Evolutionary conservation across 345 rosid species (phyloP).

Genomic region (Gossypium stocksii): DNA sequence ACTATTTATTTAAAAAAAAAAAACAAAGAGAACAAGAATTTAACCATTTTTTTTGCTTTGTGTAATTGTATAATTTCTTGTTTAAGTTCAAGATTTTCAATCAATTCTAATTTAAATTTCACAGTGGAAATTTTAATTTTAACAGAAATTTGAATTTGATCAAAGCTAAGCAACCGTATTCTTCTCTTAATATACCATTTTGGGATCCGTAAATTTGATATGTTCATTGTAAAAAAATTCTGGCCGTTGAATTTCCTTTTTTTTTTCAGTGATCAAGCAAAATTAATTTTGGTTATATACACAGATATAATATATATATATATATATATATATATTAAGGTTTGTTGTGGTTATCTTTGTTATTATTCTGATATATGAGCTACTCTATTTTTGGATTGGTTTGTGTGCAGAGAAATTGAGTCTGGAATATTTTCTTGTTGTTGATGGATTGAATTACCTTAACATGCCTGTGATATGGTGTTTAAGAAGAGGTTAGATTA

Average conservation of each 20-base stretch:
- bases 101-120: background rate
- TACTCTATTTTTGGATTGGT: conserved; percentile 18
- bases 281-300: background rate
- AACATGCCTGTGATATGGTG: conserved; percentile 58
- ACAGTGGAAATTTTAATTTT: background rate
- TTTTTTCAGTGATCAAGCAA: background rate
- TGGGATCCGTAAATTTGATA: conserved; percentile 20
- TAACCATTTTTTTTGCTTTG: background rate
- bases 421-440: too few relatives aligned
- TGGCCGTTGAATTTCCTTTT: background rate
- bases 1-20: background rate
- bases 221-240: background rate
- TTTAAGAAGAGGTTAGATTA: conserved; percentile 56
- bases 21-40: background rate
- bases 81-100: conserved; percentile 13
- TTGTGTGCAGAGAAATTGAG: conserved; percentile 26
- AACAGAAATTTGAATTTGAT: conserved; percentile 9
- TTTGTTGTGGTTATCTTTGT: background rate
- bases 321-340: background rate
- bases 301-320: background rate
- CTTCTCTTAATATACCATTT: conserved; percentile 3
- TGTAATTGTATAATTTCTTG: background rate
- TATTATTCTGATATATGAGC: background rate
- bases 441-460: conserved; percentile 12
- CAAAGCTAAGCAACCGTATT: background rate